Conservation (phyloP, 2,329 filamentous ascomycete genomes). For the Neofusicoccum parvum region DNA sequence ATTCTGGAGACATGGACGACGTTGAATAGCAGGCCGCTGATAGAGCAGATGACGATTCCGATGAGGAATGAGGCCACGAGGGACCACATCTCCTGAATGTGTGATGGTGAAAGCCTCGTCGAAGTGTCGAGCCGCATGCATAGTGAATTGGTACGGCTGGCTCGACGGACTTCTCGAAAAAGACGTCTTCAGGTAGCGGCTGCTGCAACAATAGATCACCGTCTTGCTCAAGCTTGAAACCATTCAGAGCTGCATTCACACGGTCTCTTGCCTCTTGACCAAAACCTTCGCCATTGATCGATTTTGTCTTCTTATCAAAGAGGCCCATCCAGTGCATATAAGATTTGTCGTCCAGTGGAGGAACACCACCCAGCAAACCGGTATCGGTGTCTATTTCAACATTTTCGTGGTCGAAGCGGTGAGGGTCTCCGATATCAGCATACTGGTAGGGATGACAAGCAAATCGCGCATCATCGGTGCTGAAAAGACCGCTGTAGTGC, state of each 20-base stretch:
- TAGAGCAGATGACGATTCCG: neutral
- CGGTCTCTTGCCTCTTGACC: neutral
- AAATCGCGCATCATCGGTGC: slow-evolving; percentile 41
- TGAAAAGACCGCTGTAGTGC: slow-evolving; percentile 41
- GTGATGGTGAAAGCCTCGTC: neutral
- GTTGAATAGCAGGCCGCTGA: neutral
- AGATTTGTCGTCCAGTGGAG: neutral
- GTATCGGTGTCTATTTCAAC: slow-evolving; percentile 35
- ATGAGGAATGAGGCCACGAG: neutral
- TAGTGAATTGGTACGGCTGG: slow-evolving; percentile 10
- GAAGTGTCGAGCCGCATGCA: neutral
- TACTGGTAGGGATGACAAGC: slow-evolving; percentile 30
- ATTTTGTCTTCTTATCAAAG: neutral
- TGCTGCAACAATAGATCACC: neutral
- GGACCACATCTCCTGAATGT: neutral
- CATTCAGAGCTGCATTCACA: neutral
- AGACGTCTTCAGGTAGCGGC: slow-evolving; percentile 14
- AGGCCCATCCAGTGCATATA: slow-evolving; percentile 18
- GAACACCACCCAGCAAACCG: slow-evolving; percentile 26
- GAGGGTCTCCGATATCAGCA: slow-evolving; percentile 25
- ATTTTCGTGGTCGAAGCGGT: neutral
- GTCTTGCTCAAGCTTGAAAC: neutral
- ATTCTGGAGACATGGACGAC: neutral
- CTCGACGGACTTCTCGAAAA: slow-evolving; percentile 9
- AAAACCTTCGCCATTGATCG: neutral